Base-by-base conservation (phyloP, 2,329 filamentous ascomycete species). In the Colletotrichum sublineola region DNA sequence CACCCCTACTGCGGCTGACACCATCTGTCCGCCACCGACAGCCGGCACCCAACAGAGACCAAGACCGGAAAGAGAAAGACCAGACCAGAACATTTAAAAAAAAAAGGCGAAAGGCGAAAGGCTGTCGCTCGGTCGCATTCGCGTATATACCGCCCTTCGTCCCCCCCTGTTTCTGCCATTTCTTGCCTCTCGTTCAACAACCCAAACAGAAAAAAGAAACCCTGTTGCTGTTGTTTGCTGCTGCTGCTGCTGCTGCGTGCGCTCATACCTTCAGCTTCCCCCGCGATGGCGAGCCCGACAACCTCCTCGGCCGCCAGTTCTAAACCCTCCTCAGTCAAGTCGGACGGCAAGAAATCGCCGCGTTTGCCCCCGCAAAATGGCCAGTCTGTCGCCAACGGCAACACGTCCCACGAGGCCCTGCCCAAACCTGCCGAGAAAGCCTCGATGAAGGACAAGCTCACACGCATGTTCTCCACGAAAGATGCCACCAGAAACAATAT, bases 381-480 rank as follows among this genome's bases (percentile, higher is more conserved):
- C 44, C 73, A 75, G 15, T 68, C 74, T 66, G 66, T 69, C 31
- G 72, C 74, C 46, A 75, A 75, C 38, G 76, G 76, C 64, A 67
- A 74, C 58, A 40, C 71, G 68, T 70, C 63, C 74, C 68, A 78
- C 58, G 83, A 85, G 44, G 77, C 76, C 67, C 74, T 79, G 66
- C 78, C 80, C 67, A 76, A 77, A 73, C 73, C 76, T n/a, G 76
- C 82, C 68, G 89, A 91, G 76, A 90, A 89, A 79, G 80, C 86
- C 2, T 90, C 89, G 18, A 89, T 92, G 81, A 92, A 91, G 79
- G 89, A 90, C 78, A 87, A 89, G 58, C 79, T 92, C 68, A 88
- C 89, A 52, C 87, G 90, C 83, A 92, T 92, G 86, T 92, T 92
- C 81, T 90, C 87, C 66, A 86, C 84, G 75, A 90, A 88, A 78